phyloP scores from a whole-genome alignment of 331 rosid species.

The Malus hybrid region DNA sequence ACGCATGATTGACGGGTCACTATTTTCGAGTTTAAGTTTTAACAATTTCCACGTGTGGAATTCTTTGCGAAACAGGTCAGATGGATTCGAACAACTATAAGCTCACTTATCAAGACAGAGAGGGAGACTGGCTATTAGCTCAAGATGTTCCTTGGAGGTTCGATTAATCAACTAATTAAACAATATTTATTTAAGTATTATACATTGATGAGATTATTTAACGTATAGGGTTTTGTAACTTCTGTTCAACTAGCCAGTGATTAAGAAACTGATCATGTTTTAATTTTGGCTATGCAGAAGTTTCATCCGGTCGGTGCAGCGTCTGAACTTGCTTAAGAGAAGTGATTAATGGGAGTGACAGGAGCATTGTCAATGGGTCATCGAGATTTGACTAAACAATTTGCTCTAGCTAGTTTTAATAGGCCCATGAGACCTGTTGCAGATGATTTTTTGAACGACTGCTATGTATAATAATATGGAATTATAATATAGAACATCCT shows the following conservation, averaged over 20 bases:
- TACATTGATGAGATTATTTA: neutral
- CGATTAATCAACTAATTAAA: neutral
- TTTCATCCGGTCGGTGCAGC: slow-evolving; percentile 37
- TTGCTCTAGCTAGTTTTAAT: neutral
- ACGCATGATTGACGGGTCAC: neutral
- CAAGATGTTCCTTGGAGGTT: slow-evolving; percentile 80
- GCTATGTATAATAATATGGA: neutral
- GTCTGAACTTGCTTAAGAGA: slow-evolving; percentile 49
- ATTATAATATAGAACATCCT: no score
- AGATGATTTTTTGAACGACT: neutral
- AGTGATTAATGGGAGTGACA: neutral
- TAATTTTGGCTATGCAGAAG: slow-evolving; percentile 26
- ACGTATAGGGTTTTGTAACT: neutral
- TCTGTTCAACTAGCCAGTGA: neutral
- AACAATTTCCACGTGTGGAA: neutral
- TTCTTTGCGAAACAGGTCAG: slow-evolving; percentile 22
- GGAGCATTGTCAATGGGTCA: no score
- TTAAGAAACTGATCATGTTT: neutral
- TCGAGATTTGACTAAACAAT: neutral
- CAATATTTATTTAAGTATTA: neutral
- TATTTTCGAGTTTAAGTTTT: neutral
- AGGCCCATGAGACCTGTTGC: neutral
- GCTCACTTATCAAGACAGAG: slow-evolving; percentile 61
- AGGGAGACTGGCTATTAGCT: slow-evolving; percentile 90
- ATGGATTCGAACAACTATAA: slow-evolving; percentile 27